phyloP scores from a whole-genome alignment of 2,329 filamentous ascomycete species.

The Stagonosporopsis chrysanthemi region DNA sequence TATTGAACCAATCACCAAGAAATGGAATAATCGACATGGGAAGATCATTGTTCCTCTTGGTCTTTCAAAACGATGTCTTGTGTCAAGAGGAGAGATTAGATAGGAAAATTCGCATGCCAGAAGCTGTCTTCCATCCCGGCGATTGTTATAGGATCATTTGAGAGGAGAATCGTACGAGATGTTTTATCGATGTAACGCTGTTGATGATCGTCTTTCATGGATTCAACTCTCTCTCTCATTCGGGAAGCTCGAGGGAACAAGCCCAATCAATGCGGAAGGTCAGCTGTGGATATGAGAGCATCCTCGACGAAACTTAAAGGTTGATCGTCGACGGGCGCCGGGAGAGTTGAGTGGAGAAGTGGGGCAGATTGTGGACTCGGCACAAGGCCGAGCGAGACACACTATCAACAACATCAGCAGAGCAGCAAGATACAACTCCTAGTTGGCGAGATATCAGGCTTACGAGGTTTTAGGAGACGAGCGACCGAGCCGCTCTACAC shows the following conservation, averaged over 20 bases:
- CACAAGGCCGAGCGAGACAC: neutral
- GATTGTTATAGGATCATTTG: neutral
- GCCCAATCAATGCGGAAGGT: neutral
- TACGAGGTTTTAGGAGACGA: too few species aligned
- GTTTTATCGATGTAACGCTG: neutral
- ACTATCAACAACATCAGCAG: neutral
- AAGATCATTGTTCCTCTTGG: neutral
- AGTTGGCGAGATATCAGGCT: neutral
- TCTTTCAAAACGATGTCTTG: too few species aligned
- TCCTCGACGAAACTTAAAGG: neutral
- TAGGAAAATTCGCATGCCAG: neutral
- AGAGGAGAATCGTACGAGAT: neutral
- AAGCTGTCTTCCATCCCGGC: neutral
- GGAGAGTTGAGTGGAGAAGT: neutral
- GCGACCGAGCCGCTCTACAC: neutral
- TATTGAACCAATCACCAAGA: neutral
- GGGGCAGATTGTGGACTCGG: neutral
- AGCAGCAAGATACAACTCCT: neutral
- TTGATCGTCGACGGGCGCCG: conserved; percentile 1
- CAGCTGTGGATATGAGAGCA: neutral
- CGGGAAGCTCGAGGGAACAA: neutral
- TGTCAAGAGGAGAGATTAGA: neutral
- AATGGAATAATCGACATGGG: neutral
- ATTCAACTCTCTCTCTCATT: neutral
- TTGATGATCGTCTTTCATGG: neutral